Conservation (phyloP, 495 filamentous ascomycete species). For the Aspergillus sclerotiicarbonarius region DNA sequence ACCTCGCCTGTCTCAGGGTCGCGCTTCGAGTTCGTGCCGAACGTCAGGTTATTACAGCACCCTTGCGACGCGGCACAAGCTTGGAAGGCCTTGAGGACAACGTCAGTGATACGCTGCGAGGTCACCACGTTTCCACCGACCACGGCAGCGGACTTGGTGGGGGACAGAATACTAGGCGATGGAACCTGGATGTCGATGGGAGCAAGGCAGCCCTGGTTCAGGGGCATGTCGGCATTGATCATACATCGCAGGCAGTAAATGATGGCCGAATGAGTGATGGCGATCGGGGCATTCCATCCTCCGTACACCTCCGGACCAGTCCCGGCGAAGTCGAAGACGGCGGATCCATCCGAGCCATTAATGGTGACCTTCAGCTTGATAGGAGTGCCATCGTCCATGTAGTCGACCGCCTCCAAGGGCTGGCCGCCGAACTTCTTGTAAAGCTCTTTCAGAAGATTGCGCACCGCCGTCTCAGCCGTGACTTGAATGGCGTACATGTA, state of each 20-base stretch:
- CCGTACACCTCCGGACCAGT: constrained; percentile 32
- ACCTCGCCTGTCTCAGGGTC: constrained; percentile 20
- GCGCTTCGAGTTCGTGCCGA: constrained; percentile 40
- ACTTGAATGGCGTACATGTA: constrained; percentile 95
- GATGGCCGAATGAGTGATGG: constrained; percentile 87
- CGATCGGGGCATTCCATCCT: constrained; percentile 91
- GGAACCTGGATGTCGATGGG: constrained; percentile 84
- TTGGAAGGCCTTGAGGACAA: constrained; percentile 81
- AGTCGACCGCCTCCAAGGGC: constrained; percentile 81
- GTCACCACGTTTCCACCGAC: constrained; percentile 91
- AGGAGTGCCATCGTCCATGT: constrained; percentile 95
- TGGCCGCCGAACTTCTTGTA: constrained; percentile 72
- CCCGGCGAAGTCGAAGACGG: constrained; percentile 5
- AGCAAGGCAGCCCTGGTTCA: constrained; percentile 90
- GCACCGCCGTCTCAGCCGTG: constrained; percentile 84
- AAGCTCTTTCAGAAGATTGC: constrained; percentile 78
- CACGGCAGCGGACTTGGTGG: constrained; percentile 75
- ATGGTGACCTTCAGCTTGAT: constrained; percentile 85
- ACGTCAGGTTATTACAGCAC: constrained; percentile 72
- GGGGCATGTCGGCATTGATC: constrained; percentile 84
- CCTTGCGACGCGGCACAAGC: constrained; percentile 87
- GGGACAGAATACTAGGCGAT: constrained; percentile 71
- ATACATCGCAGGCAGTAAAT: constrained; percentile 91
- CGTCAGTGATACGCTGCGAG: constrained; percentile 87
- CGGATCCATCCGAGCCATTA: constrained; percentile 73